A percentile compares a stretch with the other conserved stretches of the same genome.
phyloP scores from a whole-genome alignment of 768 basidiomycete species.

The Sistotremastrum suecicum region DNA sequence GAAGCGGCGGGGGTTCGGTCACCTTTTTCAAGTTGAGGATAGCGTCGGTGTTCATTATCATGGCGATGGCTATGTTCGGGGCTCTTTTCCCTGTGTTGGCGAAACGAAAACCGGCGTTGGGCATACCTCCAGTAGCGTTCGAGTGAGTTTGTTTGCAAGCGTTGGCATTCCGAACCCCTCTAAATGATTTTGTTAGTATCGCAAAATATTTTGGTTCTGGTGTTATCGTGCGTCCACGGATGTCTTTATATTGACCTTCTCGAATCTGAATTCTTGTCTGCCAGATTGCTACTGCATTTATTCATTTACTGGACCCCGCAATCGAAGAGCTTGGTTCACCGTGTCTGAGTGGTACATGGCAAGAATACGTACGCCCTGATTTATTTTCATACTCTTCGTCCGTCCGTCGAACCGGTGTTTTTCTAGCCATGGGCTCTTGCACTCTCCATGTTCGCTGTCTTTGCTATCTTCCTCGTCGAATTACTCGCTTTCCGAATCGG shows the following conservation, averaged over 20 bases:
- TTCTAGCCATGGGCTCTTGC: constrained; percentile 69
- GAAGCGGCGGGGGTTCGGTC: constrained; percentile 37
- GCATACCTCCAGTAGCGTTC: constrained; percentile 46
- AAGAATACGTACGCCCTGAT: constrained; percentile 46
- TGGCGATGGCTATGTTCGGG: constrained; percentile 41
- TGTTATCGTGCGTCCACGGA: constrained; percentile 46
- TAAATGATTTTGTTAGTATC: constrained; percentile 20
- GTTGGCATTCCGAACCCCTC: too few species aligned
- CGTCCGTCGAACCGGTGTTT: constrained; percentile 5
- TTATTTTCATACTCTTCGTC: not conserved
- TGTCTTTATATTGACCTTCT: not conserved
- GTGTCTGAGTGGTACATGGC: constrained; percentile 64
- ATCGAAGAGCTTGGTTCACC: constrained; percentile 52
- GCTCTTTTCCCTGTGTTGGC: constrained; percentile 63
- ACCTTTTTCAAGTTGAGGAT: constrained; percentile 41
- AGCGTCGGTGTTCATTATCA: constrained; percentile 63
- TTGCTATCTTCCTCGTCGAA: constrained; percentile 73
- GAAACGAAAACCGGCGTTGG: constrained; percentile 32
- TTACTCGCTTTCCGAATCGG: constrained; percentile 82
- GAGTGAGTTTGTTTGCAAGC: constrained; percentile 34
- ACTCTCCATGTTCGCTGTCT: constrained; percentile 69
- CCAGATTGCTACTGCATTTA: constrained; percentile 82
- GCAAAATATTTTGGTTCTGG: constrained; percentile 88
- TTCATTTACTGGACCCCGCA: constrained; percentile 68
- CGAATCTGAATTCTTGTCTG: constrained; percentile 1